These are phyloP conservation scores for Hymenoscyphus fraxineus DNA, from an alignment of 2,329 filamentous ascomycete genomes.

Conservation along the genomic window DNA sequence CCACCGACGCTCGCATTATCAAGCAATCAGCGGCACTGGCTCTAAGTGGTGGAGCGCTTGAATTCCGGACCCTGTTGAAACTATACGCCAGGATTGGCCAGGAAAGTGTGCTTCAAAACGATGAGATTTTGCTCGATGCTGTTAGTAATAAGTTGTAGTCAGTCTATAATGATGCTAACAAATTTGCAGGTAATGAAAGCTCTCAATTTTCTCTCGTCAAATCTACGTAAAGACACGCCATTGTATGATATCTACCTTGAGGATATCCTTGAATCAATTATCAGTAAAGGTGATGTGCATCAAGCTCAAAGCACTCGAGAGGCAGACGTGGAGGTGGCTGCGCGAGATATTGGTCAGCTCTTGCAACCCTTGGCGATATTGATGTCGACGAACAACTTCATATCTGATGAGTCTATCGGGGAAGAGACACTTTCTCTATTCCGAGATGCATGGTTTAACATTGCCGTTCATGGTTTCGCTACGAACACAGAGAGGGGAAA, in stretches of 20 bases:
- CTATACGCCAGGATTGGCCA: slow-evolving; percentile 73
- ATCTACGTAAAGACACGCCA: slow-evolving; percentile 63
- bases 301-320: slow-evolving; percentile 70
- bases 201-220: slow-evolving; percentile 71
- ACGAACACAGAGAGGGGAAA: slow-evolving; percentile 69
- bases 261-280: slow-evolving; percentile 78
- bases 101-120: slow-evolving; percentile 67
- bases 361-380: slow-evolving; percentile 84
- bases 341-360: slow-evolving; percentile 82
- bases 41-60: slow-evolving; percentile 70
- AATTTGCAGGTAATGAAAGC: slow-evolving; percentile 64
- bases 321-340: slow-evolving; percentile 75
- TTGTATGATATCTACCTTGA: slow-evolving; percentile 80
- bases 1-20: slow-evolving; percentile 82
- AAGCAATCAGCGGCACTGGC: slow-evolving; percentile 76
- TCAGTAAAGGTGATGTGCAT: slow-evolving; percentile 84
- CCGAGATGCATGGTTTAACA: slow-evolving; percentile 97
- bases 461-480: slow-evolving; percentile 88
- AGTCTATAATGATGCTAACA: neutral
- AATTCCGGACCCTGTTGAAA: slow-evolving; percentile 83
- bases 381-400: slow-evolving; percentile 62
- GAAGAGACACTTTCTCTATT: slow-evolving; percentile 71
- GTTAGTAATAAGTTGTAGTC: slow-evolving; percentile 44
- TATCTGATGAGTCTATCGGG: slow-evolving; percentile 45
- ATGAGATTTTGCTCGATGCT: slow-evolving; percentile 64